Base-by-base conservation (phyloP, 2,329 filamentous ascomycete genomes). In the Aspergillus persii region DNA sequence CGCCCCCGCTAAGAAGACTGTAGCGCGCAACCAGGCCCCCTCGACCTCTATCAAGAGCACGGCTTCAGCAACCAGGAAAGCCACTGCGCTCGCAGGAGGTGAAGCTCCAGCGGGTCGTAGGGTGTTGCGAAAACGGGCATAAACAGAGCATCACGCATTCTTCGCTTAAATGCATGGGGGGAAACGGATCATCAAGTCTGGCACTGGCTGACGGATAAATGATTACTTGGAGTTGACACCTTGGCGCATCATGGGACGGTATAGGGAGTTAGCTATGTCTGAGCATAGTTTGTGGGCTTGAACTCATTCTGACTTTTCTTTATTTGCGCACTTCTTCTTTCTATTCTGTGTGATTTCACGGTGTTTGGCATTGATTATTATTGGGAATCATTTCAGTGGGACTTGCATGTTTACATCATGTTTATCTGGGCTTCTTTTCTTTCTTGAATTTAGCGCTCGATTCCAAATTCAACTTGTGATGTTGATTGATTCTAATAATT, bases 51-150 rank as follows among this genome's bases (percentile, higher is more conserved):
- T 74, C 8, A 77, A 75, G 59, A 75, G 74, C 31, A 64, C 73
- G 4, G 66, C 69, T 8, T 65, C 73, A 3, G 64, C 68, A 23
- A 61, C 71, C 8, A 72, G 68, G 47, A 77, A 76, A 59, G 71
- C 69, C 6, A 72, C 74, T 7, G 68, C 70, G 7, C 61, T 70
- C 11, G 64, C 65, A 9, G 66, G 68, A 33, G 66, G 65, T 33
- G 75, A 79, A 50, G 65, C 69, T 31, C 61, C 72, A 7, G 63
- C 71, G 9, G 73, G 73, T 23, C 74, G 74, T 33, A 71, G 78
- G 53, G 72, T 76, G 11, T 64, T 80, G 60, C 75, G 78, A 50
- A 80, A 77, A 63, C 71, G 76, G 18, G 71, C 68, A 27, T 77
- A 72, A 63, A 30, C 54, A 41, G 5, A 8, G 15, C 36, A 11